Percentiles rank a stretch among this genome's conserved stretches.
Evolutionary conservation across 208 protist species (phyloP).

Genomic region (Giardia duodenalis): DNA sequence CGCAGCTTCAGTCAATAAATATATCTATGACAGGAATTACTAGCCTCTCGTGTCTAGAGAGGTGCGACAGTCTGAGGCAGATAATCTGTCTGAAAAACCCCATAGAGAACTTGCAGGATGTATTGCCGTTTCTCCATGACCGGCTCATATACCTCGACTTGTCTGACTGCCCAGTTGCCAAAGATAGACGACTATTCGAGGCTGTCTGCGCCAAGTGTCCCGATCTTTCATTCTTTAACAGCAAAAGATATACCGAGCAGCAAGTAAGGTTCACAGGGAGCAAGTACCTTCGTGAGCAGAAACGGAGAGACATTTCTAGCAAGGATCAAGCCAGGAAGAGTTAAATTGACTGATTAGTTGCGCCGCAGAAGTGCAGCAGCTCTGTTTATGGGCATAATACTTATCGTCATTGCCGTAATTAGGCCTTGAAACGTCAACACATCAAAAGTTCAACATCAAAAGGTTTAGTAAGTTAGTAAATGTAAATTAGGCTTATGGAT

Average conservation of each 20-base stretch:
- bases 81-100: not conserved
- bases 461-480: no score
- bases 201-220: not conserved
- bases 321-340: no score
- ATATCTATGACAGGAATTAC: not conserved
- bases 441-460: no score
- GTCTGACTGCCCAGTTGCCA: not conserved
- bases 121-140: not conserved
- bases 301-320: not conserved
- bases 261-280: not conserved
- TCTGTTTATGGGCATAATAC: no score
- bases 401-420: no score
- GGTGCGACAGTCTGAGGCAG: not conserved
- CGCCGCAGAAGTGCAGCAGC: no score
- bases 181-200: conserved; percentile 3
- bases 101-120: not conserved
- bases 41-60: not conserved
- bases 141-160: not conserved
- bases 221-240: not conserved
- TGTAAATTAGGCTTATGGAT: no score
- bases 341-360: no score
- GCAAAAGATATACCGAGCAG: not conserved
- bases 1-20: not conserved
- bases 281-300: not conserved
- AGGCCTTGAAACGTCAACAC: no score